Conservation (phyloP, 1,139 yeast genomes). For the Taiozyma sp. region DNA sequence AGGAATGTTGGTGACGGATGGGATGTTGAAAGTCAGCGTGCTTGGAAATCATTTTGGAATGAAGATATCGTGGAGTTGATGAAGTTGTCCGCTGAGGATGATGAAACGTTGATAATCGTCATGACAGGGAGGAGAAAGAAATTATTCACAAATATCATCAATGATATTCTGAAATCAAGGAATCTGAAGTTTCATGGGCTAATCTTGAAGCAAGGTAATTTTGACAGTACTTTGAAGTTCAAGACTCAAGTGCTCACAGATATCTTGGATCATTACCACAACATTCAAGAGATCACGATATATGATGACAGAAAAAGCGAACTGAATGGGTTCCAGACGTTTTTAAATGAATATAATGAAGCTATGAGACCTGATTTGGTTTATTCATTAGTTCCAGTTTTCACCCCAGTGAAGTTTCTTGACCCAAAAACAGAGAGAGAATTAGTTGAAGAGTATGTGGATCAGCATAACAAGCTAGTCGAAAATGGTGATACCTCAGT, state of each 20-base stretch:
- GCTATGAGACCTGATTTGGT: slow-evolving; percentile 22
- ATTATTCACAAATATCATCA: slow-evolving; percentile 25
- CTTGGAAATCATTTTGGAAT: slow-evolving; percentile 37
- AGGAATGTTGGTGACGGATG: slow-evolving; percentile 31
- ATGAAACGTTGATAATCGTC: slow-evolving; percentile 31
- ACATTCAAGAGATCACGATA: slow-evolving; percentile 28
- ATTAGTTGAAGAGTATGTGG: slow-evolving; percentile 25
- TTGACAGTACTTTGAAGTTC: slow-evolving; percentile 29
- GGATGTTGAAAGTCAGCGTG: slow-evolving; percentile 21
- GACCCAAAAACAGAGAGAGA: slow-evolving; percentile 28
- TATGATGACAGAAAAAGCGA: slow-evolving; percentile 39
- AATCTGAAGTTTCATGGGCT: slow-evolving; percentile 33
- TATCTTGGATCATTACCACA: slow-evolving; percentile 27
- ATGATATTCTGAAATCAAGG: slow-evolving; percentile 24
- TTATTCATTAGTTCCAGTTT: slow-evolving; percentile 27
- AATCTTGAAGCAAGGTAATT: slow-evolving; percentile 29
- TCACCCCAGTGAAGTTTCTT: slow-evolving; percentile 21
- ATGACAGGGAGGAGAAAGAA: slow-evolving; percentile 36
- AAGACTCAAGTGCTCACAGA: slow-evolving; percentile 32
- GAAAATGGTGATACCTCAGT: slow-evolving; percentile 10
- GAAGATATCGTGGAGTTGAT: slow-evolving; percentile 32
- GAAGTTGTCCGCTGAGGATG: slow-evolving; percentile 27
- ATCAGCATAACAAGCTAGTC: slow-evolving; percentile 26
- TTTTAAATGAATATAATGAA: slow-evolving; percentile 26
- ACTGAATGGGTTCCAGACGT: slow-evolving; percentile 29